Percentiles rank a stretch among this genome's conserved stretches.
Conservation (phyloP, 2,329 filamentous ascomycete genomes). For the Parafenestella ontariensis region DNA sequence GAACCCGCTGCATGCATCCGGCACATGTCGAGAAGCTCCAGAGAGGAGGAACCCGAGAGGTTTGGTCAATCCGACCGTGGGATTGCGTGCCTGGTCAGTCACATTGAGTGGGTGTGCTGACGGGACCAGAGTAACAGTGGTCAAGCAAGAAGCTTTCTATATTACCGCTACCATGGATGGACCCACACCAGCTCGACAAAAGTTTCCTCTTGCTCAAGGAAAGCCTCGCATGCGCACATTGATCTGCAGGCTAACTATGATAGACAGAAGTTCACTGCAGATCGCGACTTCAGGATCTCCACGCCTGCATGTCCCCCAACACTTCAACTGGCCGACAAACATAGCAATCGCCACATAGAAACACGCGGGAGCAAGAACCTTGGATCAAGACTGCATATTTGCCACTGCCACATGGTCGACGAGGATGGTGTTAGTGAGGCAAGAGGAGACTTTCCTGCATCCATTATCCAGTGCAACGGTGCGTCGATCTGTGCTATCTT, state of each 20-base stretch:
- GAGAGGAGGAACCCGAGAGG: not conserved
- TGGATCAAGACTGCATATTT: not conserved
- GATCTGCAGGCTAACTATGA: not conserved
- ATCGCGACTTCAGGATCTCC: not conserved
- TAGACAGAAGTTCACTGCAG: not conserved
- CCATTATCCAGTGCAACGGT: slow-evolving; percentile 8
- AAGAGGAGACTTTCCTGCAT: not conserved
- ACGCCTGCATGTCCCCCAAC: not conserved
- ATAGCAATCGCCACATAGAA: slow-evolving; percentile 9
- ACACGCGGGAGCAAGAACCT: not conserved
- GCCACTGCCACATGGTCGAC: slow-evolving; percentile 16
- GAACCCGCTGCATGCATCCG: not conserved
- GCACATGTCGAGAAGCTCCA: not conserved
- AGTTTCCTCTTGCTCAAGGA: not conserved
- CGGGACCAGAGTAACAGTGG: not conserved
- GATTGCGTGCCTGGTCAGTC: not conserved
- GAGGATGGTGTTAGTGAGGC: slow-evolving; percentile 2
- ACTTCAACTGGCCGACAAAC: not conserved
- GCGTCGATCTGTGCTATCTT: slow-evolving; percentile 5
- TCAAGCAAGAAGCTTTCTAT: not conserved
- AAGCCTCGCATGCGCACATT: not conserved
- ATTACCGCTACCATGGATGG: slow-evolving; percentile 8
- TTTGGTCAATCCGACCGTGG: not conserved
- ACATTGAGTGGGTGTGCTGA: not conserved
- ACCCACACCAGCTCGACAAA: slow-evolving; percentile 4